These are phyloP conservation scores for Dendrobium chrysotoxum DNA, from an alignment of 106 monocot species.

Conservation along the genomic window DNA sequence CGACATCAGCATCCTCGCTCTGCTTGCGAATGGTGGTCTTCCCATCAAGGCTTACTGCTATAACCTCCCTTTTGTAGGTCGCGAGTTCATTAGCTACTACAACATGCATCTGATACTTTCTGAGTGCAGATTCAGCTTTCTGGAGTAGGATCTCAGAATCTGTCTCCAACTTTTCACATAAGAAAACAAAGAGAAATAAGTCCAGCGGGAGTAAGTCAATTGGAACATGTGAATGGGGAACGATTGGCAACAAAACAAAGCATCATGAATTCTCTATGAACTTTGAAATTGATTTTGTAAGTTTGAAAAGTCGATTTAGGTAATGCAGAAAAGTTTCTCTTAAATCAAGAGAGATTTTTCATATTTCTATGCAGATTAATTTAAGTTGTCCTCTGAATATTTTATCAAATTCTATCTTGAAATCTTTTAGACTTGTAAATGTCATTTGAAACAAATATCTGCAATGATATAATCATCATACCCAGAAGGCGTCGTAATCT, in stretches of 20 bases:
- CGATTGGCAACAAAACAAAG: no score
- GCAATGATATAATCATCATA: not conserved
- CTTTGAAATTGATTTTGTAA: not conserved
- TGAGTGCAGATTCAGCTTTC: conserved; percentile 65
- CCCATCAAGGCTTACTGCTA: conserved; percentile 33
- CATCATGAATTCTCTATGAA: not conserved
- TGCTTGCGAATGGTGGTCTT: conserved; percentile 27
- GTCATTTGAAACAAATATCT: not conserved
- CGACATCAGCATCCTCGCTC: conserved; percentile 38
- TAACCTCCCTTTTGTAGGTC: conserved; percentile 76
- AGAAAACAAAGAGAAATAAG: not conserved
- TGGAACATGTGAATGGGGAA: no score
- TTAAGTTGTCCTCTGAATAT: not conserved
- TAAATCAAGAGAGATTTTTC: not conserved
- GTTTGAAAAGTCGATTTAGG: not conserved
- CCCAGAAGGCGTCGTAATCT: not conserved
- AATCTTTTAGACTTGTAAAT: not conserved
- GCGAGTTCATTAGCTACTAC: conserved; percentile 80
- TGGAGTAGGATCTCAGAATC: conserved; percentile 81
- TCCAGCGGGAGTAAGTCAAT: no score
- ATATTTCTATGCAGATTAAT: not conserved
- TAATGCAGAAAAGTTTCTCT: not conserved
- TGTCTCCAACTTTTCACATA: conserved; percentile 64
- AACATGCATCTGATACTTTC: conserved; percentile 72
- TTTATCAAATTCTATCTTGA: not conserved